Percentiles rank a stretch among this genome's conserved stretches.
Evolutionary conservation across 495 filamentous ascomycete genomes (phyloP).

Genomic region (Neurospora intermedia): DNA sequence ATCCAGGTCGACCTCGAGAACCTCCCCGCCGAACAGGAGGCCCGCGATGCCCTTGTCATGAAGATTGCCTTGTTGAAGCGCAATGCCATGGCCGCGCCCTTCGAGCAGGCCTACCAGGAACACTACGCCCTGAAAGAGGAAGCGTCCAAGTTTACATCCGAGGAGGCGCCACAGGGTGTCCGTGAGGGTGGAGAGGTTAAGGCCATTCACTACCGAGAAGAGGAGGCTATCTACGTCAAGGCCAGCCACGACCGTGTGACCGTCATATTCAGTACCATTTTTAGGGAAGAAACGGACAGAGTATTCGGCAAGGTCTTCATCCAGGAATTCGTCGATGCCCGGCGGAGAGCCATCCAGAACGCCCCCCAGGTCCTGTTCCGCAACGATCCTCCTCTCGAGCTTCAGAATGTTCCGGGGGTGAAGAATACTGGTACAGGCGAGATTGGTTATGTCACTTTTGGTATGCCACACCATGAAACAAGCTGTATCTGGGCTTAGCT

Average conservation of each 20-base stretch:
- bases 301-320: conserved; percentile 95
- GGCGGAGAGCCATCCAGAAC: conserved; percentile 91
- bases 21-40: conserved; percentile 70
- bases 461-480: conserved; percentile 34
- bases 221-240: conserved; percentile 99
- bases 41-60: conserved; percentile 70
- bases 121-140: conserved; percentile 76
- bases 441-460: conserved; percentile 96
- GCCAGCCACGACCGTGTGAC: conserved; percentile 93
- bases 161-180: conserved; percentile 82
- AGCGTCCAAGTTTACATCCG: conserved; percentile 79
- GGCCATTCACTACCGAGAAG: conserved; percentile 94
- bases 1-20: conserved; percentile 78
- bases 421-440: conserved; percentile 61
- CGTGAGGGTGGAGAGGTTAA: conserved; percentile 85
- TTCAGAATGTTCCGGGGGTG: conserved; percentile 76
- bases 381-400: conserved; percentile 86
- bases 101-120: conserved; percentile 91
- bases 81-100: conserved; percentile 96
- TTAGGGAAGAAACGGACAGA: conserved; percentile 92
- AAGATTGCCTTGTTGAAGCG: conserved; percentile 84
- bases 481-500: not conserved
- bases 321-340: conserved; percentile 92
- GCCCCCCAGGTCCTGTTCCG: conserved; percentile 96
- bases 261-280: conserved; percentile 97